Conservation (phyloP, 305 asterid genomes). For the Fraxinus angustifolia region DNA sequence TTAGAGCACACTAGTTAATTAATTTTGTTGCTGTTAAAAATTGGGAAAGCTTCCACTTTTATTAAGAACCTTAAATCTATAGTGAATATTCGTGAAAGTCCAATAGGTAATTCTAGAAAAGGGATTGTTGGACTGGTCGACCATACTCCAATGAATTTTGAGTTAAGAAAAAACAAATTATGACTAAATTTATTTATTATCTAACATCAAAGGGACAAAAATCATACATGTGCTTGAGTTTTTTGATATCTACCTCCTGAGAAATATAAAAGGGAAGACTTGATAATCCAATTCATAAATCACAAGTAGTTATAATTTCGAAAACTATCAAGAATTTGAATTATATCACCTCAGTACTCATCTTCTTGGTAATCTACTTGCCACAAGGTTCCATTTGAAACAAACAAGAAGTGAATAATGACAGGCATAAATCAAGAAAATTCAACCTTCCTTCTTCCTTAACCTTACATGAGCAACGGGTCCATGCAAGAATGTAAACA, state of each 20-base stretch:
- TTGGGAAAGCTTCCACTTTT: not conserved
- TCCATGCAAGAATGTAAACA: not conserved
- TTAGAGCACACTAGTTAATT: not conserved
- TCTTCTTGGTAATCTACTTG: not conserved
- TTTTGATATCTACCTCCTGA: not conserved
- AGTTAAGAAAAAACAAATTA: not conserved
- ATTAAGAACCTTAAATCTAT: not conserved
- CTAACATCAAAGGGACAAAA: not conserved
- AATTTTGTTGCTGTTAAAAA: not conserved
- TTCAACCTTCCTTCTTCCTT: not conserved
- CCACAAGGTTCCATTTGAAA: slow-evolving; percentile 3
- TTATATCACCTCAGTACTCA: not conserved
- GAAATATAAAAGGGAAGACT: not conserved
- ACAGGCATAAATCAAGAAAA: not conserved
- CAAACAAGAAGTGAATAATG: not conserved
- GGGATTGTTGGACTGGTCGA: not conserved
- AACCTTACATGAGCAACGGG: not conserved
- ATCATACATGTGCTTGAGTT: not conserved
- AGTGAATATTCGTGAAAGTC: not conserved
- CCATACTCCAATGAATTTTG: not conserved
- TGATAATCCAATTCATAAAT: not conserved
- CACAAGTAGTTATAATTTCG: not conserved
- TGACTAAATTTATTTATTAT: not conserved
- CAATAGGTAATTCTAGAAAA: not conserved
- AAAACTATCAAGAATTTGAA: not conserved